Evolutionary conservation across 1,139 yeast genomes (phyloP).

Genomic region (Candida tropicalis): DNA sequence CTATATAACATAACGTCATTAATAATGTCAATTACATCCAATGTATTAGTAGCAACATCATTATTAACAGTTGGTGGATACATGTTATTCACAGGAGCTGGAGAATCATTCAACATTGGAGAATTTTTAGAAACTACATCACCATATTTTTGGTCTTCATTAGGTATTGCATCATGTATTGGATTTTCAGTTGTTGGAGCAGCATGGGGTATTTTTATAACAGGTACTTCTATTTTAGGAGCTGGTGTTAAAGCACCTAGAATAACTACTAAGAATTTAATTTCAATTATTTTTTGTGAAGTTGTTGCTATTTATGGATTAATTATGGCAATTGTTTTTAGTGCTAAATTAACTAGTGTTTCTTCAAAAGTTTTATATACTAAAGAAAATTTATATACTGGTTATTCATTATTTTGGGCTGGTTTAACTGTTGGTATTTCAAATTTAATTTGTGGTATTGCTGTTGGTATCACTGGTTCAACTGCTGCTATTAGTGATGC

Average conservation of each 20-base stretch:
- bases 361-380: constrained; percentile 65
- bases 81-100: constrained; percentile 89
- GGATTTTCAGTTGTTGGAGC: constrained; percentile 97
- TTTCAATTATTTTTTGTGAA: constrained; percentile 97
- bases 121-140: constrained; percentile 82
- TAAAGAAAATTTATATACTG: constrained; percentile 89
- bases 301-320: constrained; percentile 98
- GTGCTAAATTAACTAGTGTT: constrained; percentile 81
- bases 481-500: constrained; percentile 99
- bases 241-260: constrained; percentile 98
- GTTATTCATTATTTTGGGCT: constrained; percentile 96
- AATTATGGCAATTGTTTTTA: constrained; percentile 96
- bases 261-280: constrained; percentile 94
- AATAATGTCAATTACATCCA: constrained; percentile 15
- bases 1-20: not conserved
- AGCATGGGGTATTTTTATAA: constrained; percentile 98
- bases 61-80: constrained; percentile 52
- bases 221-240: constrained; percentile 93
- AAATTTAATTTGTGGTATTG: constrained; percentile 93
- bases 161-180: constrained; percentile 91
- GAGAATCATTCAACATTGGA: constrained; percentile 89
- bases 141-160: constrained; percentile 95
- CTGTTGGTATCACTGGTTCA: constrained; percentile 97
- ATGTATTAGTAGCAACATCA: constrained; percentile 29
- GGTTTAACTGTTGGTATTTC: constrained; percentile 94